Percentiles rank a stretch among this genome's conserved stretches.
Conservation (phyloP, 176 grass and related monocot genomes). For the Dendrocalamus sinicus region DNA sequence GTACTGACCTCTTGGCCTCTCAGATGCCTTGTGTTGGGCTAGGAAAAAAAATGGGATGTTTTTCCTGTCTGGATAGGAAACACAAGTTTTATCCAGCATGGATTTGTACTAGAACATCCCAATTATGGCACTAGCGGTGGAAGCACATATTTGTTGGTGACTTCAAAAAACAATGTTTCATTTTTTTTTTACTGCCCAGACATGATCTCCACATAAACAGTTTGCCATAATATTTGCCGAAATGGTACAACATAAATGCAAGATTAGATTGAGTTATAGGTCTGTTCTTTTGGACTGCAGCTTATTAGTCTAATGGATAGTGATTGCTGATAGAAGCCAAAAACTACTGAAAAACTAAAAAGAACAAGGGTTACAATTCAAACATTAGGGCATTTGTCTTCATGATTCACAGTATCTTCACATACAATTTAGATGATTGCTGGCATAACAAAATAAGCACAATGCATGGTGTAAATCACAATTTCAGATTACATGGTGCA, state of each 20-base stretch:
- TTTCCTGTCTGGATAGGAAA: not conserved
- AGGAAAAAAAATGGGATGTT: not conserved
- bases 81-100: not conserved
- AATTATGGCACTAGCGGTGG: not conserved
- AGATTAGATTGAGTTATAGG: not conserved
- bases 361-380: not conserved
- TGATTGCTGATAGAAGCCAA: too few species aligned
- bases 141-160: not conserved
- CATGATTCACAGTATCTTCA: too few species aligned
- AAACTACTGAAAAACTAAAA: too few species aligned
- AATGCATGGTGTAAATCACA: not conserved
- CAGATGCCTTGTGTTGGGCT: not conserved
- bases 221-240: not conserved
- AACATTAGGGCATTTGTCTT: constrained; percentile 10
- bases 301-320: too few species aligned
- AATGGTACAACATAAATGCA: not conserved
- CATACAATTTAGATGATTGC: not conserved
- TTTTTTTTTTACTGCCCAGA: constrained; percentile 18
- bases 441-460: not conserved
- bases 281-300: too few species aligned
- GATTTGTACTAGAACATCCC: not conserved
- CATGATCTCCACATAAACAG: not conserved
- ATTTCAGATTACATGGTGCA: not conserved
- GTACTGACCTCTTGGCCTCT: not conserved
- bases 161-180: not conserved